phyloP scores from a whole-genome alignment of 2,329 filamentous ascomycete genomes.

The Penicillium digitatum region DNA sequence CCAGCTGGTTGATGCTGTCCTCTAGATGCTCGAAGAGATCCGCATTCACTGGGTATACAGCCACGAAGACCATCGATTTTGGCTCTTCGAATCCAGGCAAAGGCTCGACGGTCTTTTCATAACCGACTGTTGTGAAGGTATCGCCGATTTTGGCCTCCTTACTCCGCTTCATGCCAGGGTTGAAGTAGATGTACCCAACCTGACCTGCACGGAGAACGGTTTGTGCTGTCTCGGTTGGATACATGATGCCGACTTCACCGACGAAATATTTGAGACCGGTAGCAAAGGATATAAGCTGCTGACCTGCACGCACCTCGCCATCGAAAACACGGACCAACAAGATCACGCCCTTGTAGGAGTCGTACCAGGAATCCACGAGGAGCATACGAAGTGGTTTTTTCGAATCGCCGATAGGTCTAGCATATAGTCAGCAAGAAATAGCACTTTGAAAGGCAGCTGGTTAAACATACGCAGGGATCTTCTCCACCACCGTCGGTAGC shows the following conservation, averaged over 20 bases:
- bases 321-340: slow-evolving; percentile 89
- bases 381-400: slow-evolving; percentile 73
- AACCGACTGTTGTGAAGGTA: slow-evolving; percentile 80
- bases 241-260: slow-evolving; percentile 95
- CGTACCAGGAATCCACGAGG: slow-evolving; percentile 97
- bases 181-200: slow-evolving; percentile 95
- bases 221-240: slow-evolving; percentile 81
- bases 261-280: slow-evolving; percentile 88
- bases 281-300: slow-evolving; percentile 80
- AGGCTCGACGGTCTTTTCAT: slow-evolving; percentile 70
- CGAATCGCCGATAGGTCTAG: slow-evolving; percentile 65
- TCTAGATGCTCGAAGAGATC: slow-evolving; percentile 80
- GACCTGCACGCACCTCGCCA: slow-evolving; percentile 74
- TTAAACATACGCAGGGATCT: slow-evolving; percentile 63
- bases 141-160: slow-evolving; percentile 95
- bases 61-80: slow-evolving; percentile 98
- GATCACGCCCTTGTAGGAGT: slow-evolving; percentile 90
- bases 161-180: slow-evolving; percentile 95
- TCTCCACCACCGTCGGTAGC: slow-evolving; percentile 77
- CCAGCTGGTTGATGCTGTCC: slow-evolving; percentile 89
- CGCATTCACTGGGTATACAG: slow-evolving; percentile 91
- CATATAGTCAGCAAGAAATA: slow-evolving; percentile 17
- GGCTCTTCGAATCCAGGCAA: slow-evolving; percentile 94
- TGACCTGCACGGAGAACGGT: slow-evolving; percentile 79
- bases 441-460: neutral